Evolutionary conservation across 208 protist genomes (phyloP).

Genomic region (Histomonas meleagridis): DNA sequence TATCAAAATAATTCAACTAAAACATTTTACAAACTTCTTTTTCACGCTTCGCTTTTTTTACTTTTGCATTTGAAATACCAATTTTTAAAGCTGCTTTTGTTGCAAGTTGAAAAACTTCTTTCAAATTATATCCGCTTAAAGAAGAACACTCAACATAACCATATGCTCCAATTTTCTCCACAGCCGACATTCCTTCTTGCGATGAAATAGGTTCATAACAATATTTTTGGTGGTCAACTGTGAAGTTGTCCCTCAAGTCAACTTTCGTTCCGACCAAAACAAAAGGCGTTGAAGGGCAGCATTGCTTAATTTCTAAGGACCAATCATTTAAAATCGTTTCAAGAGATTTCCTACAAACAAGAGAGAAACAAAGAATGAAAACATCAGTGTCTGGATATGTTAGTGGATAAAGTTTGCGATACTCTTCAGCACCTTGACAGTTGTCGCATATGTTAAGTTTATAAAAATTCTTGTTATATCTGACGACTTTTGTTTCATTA

Average conservation of each 20-base stretch:
- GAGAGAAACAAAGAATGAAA: background rate
- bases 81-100: background rate
- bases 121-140: background rate
- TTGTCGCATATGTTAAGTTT: no score
- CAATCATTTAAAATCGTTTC: background rate
- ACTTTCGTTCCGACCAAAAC: background rate
- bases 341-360: background rate
- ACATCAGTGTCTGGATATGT: background rate
- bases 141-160: background rate
- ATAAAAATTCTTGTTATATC: no score
- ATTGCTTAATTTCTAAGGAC: background rate
- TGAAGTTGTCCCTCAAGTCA: background rate
- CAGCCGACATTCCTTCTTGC: background rate
- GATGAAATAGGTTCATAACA: background rate
- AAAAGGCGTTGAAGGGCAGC: background rate
- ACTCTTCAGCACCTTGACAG: no score
- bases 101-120: background rate
- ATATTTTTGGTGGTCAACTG: background rate
- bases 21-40: no score
- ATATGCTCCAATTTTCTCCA: background rate
- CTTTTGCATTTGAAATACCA: no score
- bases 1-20: no score
- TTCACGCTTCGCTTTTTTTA: no score
- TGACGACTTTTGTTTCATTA: no score
- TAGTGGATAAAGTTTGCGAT: background rate